A percentile compares a stretch with the other conserved stretches of the same genome.
Evolutionary conservation across 306 rosid genomes (phyloP).

Genomic region (Oxytropis ochrocephala): DNA sequence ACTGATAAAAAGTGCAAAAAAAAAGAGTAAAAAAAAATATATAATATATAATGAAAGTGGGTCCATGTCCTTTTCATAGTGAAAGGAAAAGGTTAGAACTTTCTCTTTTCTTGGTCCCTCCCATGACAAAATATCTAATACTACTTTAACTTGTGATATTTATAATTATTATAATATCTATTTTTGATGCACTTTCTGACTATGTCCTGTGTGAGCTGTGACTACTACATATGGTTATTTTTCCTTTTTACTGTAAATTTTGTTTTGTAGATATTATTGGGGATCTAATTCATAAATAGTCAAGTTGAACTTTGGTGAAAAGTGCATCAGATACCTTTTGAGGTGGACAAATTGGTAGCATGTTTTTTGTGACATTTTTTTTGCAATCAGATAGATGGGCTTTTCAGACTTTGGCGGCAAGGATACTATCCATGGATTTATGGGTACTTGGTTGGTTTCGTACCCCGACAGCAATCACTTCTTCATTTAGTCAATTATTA

Average conservation of each 20-base stretch:
- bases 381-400: not conserved
- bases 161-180: not conserved
- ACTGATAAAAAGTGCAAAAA: slow-evolving; percentile 53
- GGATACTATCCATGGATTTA: not conserved
- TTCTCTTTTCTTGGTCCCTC: not conserved
- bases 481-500: not conserved
- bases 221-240: not conserved
- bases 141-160: not conserved
- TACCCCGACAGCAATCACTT: not conserved
- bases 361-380: not conserved
- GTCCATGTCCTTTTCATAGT: slow-evolving; percentile 1
- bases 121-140: not conserved
- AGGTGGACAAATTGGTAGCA: slow-evolving; percentile 25
- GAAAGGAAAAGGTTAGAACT: not conserved
- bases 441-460: slow-evolving; percentile 8
- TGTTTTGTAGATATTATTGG: not conserved
- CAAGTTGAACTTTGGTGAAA: slow-evolving; percentile 22
- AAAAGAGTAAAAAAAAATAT: not conserved
- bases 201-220: not conserved
- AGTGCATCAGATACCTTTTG: slow-evolving; percentile 29
- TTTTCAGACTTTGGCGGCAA: slow-evolving; percentile 14
- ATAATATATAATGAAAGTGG: not conserved
- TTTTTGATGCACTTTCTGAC: not conserved
- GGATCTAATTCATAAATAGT: not conserved
- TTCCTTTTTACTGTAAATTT: not conserved